Conservation (phyloP, 2,329 filamentous ascomycete genomes). For the Trichoderma arundinaceum region DNA sequence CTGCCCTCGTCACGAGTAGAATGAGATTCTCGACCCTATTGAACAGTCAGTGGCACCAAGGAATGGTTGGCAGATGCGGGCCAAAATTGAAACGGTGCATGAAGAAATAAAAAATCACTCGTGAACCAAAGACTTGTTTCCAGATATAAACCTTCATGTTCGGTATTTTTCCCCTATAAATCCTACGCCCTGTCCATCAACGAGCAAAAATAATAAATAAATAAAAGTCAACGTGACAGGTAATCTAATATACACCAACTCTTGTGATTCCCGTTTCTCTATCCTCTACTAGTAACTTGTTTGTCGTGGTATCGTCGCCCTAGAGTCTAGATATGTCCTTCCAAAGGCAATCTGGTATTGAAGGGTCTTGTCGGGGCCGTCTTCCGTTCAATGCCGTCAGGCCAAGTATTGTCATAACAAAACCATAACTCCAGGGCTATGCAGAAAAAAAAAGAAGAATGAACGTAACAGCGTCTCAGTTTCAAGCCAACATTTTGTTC, state of each 20-base stretch:
- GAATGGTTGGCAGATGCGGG: too few species aligned
- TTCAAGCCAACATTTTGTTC: constrained; percentile 27
- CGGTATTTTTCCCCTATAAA: neutral
- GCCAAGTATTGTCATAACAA: constrained; percentile 19
- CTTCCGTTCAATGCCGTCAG: constrained; percentile 20
- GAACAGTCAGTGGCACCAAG: too few species aligned
- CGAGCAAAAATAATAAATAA: neutral
- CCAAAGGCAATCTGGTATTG: constrained; percentile 21
- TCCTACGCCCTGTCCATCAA: constrained; percentile 7
- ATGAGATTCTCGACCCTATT: too few species aligned
- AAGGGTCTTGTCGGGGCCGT: constrained; percentile 6
- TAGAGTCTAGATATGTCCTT: constrained; percentile 19
- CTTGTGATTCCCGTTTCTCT: constrained; percentile 24
- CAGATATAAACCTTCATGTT: neutral
- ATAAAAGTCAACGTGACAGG: constrained; percentile 9
- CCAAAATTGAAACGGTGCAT: too few species aligned
- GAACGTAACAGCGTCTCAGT: constrained; percentile 23
- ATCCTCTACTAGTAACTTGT: constrained; percentile 26
- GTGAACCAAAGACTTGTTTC: neutral
- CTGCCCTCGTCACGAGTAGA: too few species aligned
- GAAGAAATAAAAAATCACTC: too few species aligned
- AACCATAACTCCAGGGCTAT: constrained; percentile 37
- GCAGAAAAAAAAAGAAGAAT: constrained; percentile 31
- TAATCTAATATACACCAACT: constrained; percentile 28
- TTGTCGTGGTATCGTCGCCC: constrained; percentile 29